Conservation (phyloP, 768 basidiomycete genomes). For the Tylopilus intermedius region DNA sequence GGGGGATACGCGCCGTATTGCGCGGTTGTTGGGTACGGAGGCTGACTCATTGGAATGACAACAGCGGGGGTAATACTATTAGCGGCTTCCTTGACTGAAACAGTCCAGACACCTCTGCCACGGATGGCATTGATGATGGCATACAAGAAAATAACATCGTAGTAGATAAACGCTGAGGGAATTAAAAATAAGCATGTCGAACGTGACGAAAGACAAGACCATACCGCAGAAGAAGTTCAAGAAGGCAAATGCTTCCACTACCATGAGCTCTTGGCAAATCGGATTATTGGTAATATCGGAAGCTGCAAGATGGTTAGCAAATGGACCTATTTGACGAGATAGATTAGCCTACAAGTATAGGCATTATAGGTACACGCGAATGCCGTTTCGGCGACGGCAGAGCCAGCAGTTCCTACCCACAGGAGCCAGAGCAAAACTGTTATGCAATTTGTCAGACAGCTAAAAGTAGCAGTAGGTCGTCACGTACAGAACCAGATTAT, state of each 20-base stretch:
- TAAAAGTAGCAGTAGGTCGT: neutral
- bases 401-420: constrained; percentile 19
- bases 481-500: constrained; percentile 25
- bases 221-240: constrained; percentile 23
- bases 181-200: neutral
- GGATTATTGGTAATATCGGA: neutral
- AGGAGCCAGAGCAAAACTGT: constrained; percentile 22
- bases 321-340: neutral
- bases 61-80: neutral
- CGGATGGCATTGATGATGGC: constrained; percentile 20
- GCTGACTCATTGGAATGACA: constrained; percentile 6
- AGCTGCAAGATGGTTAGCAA: constrained; percentile 4
- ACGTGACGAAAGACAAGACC: neutral
- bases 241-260: constrained; percentile 20
- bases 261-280: constrained; percentile 18
- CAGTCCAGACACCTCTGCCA: constrained; percentile 22
- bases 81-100: constrained; percentile 20
- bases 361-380: too few species aligned
- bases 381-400: constrained; percentile 3
- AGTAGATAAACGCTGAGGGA: constrained; percentile 23
- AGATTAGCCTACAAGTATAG: constrained; percentile 3
- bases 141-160: constrained; percentile 17
- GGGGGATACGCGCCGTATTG: constrained; percentile 6
- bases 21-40: constrained; percentile 8
- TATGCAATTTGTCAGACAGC: neutral